phyloP scores from a whole-genome alignment of 768 basidiomycete species.

The Leucocoprinus sp. region DNA sequence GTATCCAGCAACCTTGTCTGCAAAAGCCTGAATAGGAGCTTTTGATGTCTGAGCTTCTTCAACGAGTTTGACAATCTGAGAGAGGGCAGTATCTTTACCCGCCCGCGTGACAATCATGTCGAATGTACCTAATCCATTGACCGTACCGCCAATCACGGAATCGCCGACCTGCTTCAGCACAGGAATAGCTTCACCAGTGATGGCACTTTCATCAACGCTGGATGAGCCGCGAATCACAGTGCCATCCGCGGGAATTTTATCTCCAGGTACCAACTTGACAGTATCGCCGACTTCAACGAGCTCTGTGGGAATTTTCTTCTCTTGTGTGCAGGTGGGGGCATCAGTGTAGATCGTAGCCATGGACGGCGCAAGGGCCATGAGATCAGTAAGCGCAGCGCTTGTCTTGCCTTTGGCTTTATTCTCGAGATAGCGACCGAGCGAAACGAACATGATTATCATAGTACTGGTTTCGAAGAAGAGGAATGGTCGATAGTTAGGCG shows the following conservation, averaged over 20 bases:
- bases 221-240: slow-evolving; percentile 81
- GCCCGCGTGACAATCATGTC: slow-evolving; percentile 95
- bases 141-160: slow-evolving; percentile 88
- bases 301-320: slow-evolving; percentile 90
- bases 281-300: slow-evolving; percentile 91
- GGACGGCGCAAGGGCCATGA: slow-evolving; percentile 91
- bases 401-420: slow-evolving; percentile 97
- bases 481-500: slow-evolving; percentile 67
- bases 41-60: slow-evolving; percentile 98
- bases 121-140: slow-evolving; percentile 95
- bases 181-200: slow-evolving; percentile 91
- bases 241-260: slow-evolving; percentile 95
- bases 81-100: slow-evolving; percentile 91
- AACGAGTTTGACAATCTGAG: slow-evolving; percentile 94
- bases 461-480: slow-evolving; percentile 99
- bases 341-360: slow-evolving; percentile 97
- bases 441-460: slow-evolving; percentile 97
- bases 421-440: slow-evolving; percentile 90
- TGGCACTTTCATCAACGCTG: slow-evolving; percentile 89
- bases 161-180: slow-evolving; percentile 80
- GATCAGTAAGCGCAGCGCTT: slow-evolving; percentile 90
- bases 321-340: slow-evolving; percentile 66
- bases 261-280: slow-evolving; percentile 91
- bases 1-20: slow-evolving; percentile 88
- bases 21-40: slow-evolving; percentile 96